Evolutionary conservation across 164 flowering plant species (phyloP).

Genomic region (Euptelea pleiosperma): DNA sequence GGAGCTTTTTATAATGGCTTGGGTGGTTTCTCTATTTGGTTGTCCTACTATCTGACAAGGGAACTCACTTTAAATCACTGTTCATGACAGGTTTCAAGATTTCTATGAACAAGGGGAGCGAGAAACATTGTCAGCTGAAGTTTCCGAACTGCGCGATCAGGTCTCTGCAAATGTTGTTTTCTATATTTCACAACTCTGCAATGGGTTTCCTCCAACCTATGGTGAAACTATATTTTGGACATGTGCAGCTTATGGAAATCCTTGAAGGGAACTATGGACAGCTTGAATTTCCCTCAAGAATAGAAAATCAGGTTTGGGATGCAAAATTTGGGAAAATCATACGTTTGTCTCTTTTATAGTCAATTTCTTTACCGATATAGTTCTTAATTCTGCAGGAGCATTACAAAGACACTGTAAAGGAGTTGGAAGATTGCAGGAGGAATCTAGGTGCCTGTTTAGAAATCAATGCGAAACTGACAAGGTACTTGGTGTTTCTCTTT

Average conservation of each 20-base stretch:
- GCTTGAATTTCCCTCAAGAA: constrained; percentile 9
- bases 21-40: constrained; percentile 6
- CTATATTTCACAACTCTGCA: background rate
- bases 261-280: constrained; percentile 26
- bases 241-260: constrained; percentile 46
- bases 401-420: constrained; percentile 33
- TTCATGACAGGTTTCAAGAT: constrained; percentile 49
- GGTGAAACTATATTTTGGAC: constrained; percentile 1
- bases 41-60: too few species aligned
- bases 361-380: background rate
- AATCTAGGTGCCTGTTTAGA: constrained; percentile 23
- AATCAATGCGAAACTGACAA: constrained; percentile 44
- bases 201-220: background rate
- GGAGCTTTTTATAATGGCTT: background rate
- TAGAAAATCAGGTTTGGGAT: constrained; percentile 27
- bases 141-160: constrained; percentile 65
- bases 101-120: constrained; percentile 66
- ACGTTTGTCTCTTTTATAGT: constrained; percentile 6
- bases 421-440: constrained; percentile 47
- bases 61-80: constrained; percentile 13
- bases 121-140: constrained; percentile 55
- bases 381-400: constrained; percentile 16
- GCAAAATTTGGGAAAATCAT: background rate
- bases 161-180: constrained; percentile 21
- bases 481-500: constrained; percentile 27